Conservation (phyloP, 352 stramenopile genomes). For the Nannochloropsis limnetica region DNA sequence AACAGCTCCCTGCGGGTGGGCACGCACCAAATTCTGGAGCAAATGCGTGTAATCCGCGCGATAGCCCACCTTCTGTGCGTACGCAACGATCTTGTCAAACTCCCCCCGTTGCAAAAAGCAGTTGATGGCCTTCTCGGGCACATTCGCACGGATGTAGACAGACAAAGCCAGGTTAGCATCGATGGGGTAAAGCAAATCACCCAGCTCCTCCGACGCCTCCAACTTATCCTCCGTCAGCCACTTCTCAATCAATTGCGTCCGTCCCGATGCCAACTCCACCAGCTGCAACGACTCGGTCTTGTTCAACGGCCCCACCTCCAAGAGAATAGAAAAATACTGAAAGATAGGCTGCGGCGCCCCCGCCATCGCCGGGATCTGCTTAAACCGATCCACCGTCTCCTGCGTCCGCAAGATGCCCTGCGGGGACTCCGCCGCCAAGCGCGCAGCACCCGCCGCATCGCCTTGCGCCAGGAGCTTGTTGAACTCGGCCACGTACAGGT, state of each 20-base stretch:
- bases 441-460: conserved; percentile 65
- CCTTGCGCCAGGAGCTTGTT: conserved; percentile 86
- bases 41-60: conserved; percentile 97
- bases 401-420: conserved; percentile 81
- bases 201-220: conserved; percentile 76
- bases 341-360: conserved; percentile 93
- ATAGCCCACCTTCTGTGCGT: conserved; percentile 86
- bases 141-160: conserved; percentile 91
- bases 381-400: conserved; percentile 96
- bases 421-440: conserved; percentile 62
- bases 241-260: conserved; percentile 96
- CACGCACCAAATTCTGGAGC: conserved; percentile 96
- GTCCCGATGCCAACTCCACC: conserved; percentile 90
- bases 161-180: conserved; percentile 96
- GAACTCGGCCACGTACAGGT: conserved; percentile 97
- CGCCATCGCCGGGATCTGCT: conserved; percentile 90
- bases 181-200: conserved; percentile 73
- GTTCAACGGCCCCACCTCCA: conserved; percentile 97
- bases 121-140: conserved; percentile 98
- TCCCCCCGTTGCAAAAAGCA: conserved; percentile 97
- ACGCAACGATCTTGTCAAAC: conserved; percentile 97
- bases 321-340: conserved; percentile 97
- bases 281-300: conserved; percentile 98
- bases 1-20: conserved; percentile 89
- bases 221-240: conserved; percentile 99